phyloP scores from a whole-genome alignment of 192 early-diverging fungal species.

The Entomortierella parvispora region DNA sequence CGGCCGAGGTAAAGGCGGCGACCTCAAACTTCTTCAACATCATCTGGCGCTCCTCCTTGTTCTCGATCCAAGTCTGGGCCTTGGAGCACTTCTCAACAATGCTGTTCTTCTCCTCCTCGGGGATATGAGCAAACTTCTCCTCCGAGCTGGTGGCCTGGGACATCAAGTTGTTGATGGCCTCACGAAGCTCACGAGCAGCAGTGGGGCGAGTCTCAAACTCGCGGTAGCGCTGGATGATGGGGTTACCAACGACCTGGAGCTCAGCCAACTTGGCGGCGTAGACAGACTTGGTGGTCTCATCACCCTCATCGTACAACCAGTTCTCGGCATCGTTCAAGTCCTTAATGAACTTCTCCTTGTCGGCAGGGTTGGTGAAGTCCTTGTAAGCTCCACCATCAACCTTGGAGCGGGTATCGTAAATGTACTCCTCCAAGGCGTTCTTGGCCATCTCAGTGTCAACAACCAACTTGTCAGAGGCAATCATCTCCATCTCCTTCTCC shows the following conservation, averaged over 20 bases:
- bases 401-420: constrained; percentile 94
- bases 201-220: constrained; percentile 88
- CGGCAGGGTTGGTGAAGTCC: constrained; percentile 77
- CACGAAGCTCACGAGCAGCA: constrained; percentile 86
- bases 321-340: constrained; percentile 87
- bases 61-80: constrained; percentile 90
- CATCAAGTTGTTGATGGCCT: constrained; percentile 77
- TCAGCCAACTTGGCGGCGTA: constrained; percentile 84
- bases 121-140: constrained; percentile 90
- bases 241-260: constrained; percentile 86
- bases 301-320: constrained; percentile 99
- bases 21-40: constrained; percentile 78
- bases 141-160: constrained; percentile 78
- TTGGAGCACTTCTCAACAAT: constrained; percentile 78
- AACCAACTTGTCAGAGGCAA: constrained; percentile 85
- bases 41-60: constrained; percentile 78
- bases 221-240: constrained; percentile 81
- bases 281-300: constrained; percentile 89
- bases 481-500: constrained; percentile 89
- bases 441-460: constrained; percentile 92
- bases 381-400: constrained; percentile 75
- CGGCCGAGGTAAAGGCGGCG: constrained; percentile 72
- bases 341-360: constrained; percentile 74
- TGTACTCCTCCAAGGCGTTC: constrained; percentile 98
- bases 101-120: constrained; percentile 84